These are phyloP conservation scores for Suhomyces panamericanus DNA, from an alignment of 1,139 yeast genomes.

Conservation along the genomic window DNA sequence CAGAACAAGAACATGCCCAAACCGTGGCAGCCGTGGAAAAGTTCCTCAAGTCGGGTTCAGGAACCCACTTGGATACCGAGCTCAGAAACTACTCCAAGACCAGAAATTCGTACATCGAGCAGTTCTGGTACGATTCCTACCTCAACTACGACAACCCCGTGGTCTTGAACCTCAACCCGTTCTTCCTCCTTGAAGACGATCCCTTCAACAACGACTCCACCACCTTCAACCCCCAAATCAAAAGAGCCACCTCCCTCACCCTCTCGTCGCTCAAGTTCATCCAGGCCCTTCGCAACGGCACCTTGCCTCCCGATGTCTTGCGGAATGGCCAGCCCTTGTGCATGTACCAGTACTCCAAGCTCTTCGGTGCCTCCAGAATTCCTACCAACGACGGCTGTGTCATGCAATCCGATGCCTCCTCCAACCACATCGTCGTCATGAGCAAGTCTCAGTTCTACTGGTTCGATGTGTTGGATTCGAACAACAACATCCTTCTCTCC, in stretches of 20 bases:
- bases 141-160: conserved; percentile 85
- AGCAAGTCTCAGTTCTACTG: conserved; percentile 88
- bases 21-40: conserved; percentile 61
- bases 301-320: conserved; percentile 69
- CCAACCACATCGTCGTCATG: conserved; percentile 81
- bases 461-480: conserved; percentile 83
- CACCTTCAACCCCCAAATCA: conserved; percentile 61
- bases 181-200: conserved; percentile 84
- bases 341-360: conserved; percentile 85
- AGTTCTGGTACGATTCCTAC: conserved; percentile 91
- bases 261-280: conserved; percentile 76
- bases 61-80: conserved; percentile 62
- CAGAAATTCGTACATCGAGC: conserved; percentile 81
- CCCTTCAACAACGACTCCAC: conserved; percentile 69
- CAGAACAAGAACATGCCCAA: conserved; percentile 62
- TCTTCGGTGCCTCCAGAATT: conserved; percentile 84
- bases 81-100: conserved; percentile 61
- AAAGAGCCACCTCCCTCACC: conserved; percentile 80
- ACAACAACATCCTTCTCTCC: conserved; percentile 65
- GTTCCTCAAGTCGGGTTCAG: conserved; percentile 56
- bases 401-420: conserved; percentile 74
- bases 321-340: conserved; percentile 69
- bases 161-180: conserved; percentile 83
- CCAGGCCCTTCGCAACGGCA: conserved; percentile 73
- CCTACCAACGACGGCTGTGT: conserved; percentile 80